Evolutionary conservation across 2,329 filamentous ascomycete genomes (phyloP).

Genomic region (Blumeriella jaapii): DNA sequence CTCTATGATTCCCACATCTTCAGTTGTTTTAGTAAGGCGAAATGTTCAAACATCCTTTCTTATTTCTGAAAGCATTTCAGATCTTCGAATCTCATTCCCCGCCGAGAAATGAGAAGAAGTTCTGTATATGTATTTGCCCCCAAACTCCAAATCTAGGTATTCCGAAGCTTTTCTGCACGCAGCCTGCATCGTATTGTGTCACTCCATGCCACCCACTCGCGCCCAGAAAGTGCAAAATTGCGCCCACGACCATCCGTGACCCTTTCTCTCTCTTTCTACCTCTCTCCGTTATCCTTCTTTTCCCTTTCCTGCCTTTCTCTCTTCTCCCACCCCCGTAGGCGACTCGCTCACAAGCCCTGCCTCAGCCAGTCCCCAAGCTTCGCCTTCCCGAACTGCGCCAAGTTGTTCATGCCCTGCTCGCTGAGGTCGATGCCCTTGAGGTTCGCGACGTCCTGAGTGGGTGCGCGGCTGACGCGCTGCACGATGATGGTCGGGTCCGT

Average conservation of each 20-base stretch:
- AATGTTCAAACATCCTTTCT: not conserved
- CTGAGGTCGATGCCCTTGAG: slow-evolving; percentile 91
- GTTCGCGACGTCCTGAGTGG: slow-evolving; percentile 75
- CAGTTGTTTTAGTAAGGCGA: too few species aligned
- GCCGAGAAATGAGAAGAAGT: slow-evolving; percentile 8
- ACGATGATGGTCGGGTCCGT: slow-evolving; percentile 92
- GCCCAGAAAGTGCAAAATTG: slow-evolving; percentile 4
- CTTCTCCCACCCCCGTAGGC: too few species aligned
- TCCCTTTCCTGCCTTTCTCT: too few species aligned
- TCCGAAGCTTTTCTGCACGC: slow-evolving; percentile 9
- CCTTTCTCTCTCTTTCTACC: too few species aligned
- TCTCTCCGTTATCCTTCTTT: too few species aligned
- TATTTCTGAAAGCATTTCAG: slow-evolving; percentile 2
- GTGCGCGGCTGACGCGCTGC: slow-evolving; percentile 83
- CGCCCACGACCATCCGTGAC: too few species aligned
- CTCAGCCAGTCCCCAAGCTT: slow-evolving; percentile 85
- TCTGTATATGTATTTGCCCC: too few species aligned
- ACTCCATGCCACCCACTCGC: too few species aligned
- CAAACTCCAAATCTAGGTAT: slow-evolving; percentile 17
- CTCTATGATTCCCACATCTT: not conserved
- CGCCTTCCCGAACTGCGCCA: slow-evolving; percentile 86
- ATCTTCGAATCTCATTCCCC: slow-evolving; percentile 6
- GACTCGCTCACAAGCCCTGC: slow-evolving; percentile 65
- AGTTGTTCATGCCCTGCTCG: slow-evolving; percentile 88
- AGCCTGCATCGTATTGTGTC: slow-evolving; percentile 3